phyloP scores from a whole-genome alignment of 2,329 filamentous ascomycete species.

The Diplodia corticola region DNA sequence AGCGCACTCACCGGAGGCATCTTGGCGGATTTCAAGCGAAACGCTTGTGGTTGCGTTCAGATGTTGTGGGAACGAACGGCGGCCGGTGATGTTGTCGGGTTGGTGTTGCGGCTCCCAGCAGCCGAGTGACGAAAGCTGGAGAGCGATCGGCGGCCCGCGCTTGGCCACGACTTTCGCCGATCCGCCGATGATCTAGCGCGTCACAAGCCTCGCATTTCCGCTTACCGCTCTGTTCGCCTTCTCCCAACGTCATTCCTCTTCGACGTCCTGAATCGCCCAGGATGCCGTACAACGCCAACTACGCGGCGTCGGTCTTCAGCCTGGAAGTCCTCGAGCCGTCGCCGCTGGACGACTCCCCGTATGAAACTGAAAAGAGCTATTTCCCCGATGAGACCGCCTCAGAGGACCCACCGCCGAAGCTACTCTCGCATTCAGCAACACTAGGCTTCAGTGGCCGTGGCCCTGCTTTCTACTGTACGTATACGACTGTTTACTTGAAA shows the following conservation, averaged over 20 bases:
- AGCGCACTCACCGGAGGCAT: slow-evolving; percentile 58
- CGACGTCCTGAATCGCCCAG: slow-evolving; percentile 22
- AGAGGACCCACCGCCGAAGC: slow-evolving; percentile 33
- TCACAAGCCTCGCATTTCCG: slow-evolving; percentile 26
- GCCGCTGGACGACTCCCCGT: slow-evolving; percentile 65
- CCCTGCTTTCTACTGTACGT: slow-evolving; percentile 73
- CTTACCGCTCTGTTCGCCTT: slow-evolving; percentile 26
- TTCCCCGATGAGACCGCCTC: slow-evolving; percentile 33
- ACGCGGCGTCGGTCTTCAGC: slow-evolving; percentile 59
- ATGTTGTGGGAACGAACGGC: not conserved
- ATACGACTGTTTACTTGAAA: not conserved
- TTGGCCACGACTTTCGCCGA: slow-evolving; percentile 26
- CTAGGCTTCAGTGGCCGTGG: slow-evolving; percentile 65
- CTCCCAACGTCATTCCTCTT: not conserved
- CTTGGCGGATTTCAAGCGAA: slow-evolving; percentile 23
- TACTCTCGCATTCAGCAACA: slow-evolving; percentile 38
- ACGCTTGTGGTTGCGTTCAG: not conserved
- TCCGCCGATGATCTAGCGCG: slow-evolving; percentile 28
- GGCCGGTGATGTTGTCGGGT: not conserved
- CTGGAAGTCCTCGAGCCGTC: slow-evolving; percentile 79
- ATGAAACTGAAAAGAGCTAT: slow-evolving; percentile 54
- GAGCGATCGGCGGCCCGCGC: not conserved
- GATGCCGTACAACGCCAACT: slow-evolving; percentile 30
- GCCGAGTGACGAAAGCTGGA: not conserved
- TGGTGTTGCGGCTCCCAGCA: slow-evolving; percentile 18